These are phyloP conservation scores for Beauveria sp. DNA, from an alignment of 2,329 filamentous ascomycete species.

Conservation along the genomic window DNA sequence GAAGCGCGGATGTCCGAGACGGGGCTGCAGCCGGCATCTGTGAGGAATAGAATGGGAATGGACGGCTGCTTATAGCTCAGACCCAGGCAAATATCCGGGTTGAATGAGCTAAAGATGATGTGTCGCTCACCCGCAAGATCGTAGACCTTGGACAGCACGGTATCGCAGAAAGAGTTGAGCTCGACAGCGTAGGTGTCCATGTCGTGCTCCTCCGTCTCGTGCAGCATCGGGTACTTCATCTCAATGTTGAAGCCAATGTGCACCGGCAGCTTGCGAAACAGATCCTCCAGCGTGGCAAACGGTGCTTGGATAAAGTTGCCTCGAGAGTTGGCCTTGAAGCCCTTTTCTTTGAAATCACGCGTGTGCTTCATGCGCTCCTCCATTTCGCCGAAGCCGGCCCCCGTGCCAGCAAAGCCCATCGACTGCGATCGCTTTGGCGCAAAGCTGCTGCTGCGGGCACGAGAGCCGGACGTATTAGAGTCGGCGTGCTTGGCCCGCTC, in stretches of 20 bases:
- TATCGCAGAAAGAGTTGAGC: constrained; percentile 93
- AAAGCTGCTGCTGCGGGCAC: constrained; percentile 31
- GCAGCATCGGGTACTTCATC: constrained; percentile 98
- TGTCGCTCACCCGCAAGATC: constrained; percentile 75
- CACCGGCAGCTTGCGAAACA: constrained; percentile 77
- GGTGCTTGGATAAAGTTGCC: constrained; percentile 93
- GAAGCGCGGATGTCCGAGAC: constrained; percentile 87
- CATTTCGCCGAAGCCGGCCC: constrained; percentile 28
- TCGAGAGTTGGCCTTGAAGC: constrained; percentile 90
- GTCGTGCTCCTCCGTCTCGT: constrained; percentile 88
- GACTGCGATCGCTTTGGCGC: constrained; percentile 45
- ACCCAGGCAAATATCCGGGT: constrained; percentile 91
- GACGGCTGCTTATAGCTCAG: constrained; percentile 95
- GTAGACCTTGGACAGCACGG: constrained; percentile 82
- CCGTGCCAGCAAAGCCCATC: constrained; percentile 41
- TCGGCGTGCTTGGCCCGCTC: constrained; percentile 16
- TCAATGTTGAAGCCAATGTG: constrained; percentile 95
- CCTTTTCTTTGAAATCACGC: constrained; percentile 85
- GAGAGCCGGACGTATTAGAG: constrained; percentile 7
- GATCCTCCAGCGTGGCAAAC: constrained; percentile 89
- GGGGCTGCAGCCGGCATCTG: constrained; percentile 71
- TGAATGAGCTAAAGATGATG: constrained; percentile 95
- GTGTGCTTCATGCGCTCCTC: constrained; percentile 96
- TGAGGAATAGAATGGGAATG: constrained; percentile 91
- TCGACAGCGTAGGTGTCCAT: constrained; percentile 97